Evolutionary conservation across 192 early-diverging fungal genomes (phyloP).

Genomic region (Rhizophagus prolifer): DNA sequence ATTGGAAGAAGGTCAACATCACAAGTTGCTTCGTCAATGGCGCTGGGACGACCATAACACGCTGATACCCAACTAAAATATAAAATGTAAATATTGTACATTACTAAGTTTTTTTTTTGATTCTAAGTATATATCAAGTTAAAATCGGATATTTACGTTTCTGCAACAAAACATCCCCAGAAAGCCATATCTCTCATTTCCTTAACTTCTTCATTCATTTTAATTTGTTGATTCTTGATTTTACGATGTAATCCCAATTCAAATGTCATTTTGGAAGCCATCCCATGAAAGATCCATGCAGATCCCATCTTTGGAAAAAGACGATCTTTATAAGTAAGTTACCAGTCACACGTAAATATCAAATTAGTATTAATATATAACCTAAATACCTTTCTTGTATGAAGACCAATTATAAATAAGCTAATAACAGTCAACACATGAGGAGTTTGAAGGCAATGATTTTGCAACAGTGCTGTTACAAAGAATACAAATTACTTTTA

Average conservation of each 20-base stretch:
- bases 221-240: slow-evolving; percentile 25
- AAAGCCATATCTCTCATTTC: slow-evolving; percentile 33
- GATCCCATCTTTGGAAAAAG: slow-evolving; percentile 23
- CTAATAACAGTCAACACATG: slow-evolving; percentile 30
- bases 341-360: background rate
- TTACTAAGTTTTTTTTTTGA: no score
- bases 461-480: slow-evolving; percentile 19
- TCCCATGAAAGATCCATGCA: slow-evolving; percentile 30
- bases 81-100: background rate
- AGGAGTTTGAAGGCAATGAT: slow-evolving; percentile 23
- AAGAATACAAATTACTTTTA: background rate
- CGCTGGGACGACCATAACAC: slow-evolving; percentile 30
- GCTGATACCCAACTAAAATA: slow-evolving; percentile 28
- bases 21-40: slow-evolving; percentile 28
- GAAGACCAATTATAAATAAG: slow-evolving; percentile 27
- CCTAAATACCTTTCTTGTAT: slow-evolving; percentile 21
- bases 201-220: slow-evolving; percentile 20
- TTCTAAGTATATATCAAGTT: background rate
- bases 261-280: slow-evolving; percentile 28
- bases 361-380: background rate
- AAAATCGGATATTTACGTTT: slow-evolving; percentile 7
- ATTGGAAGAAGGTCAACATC: slow-evolving; percentile 29
- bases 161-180: slow-evolving; percentile 26
- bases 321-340: background rate
- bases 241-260: slow-evolving; percentile 30